phyloP scores from a whole-genome alignment of 495 filamentous ascomycete species.

The Evansstolkia leycettana region DNA sequence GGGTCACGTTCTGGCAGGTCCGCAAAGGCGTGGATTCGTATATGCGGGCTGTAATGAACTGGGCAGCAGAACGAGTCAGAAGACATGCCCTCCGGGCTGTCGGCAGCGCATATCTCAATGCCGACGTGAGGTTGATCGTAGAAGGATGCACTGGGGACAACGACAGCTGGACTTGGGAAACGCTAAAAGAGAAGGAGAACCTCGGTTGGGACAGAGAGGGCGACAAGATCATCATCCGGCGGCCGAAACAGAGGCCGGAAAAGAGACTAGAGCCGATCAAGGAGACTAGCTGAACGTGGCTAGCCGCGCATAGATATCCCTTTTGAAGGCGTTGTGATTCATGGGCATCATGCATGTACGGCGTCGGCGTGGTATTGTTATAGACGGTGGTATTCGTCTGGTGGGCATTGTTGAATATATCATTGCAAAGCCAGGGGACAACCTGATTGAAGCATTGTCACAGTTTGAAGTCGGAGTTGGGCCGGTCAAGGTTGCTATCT shows the following conservation, averaged over 20 bases:
- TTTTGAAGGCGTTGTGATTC: constrained; percentile 1
- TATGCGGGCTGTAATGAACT: constrained; percentile 64
- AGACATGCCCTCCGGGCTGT: constrained; percentile 71
- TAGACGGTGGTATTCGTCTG: background rate
- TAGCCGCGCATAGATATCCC: constrained; percentile 4
- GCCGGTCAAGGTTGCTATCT: constrained; percentile 53
- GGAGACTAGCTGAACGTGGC: constrained; percentile 5
- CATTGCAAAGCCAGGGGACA: too few species aligned
- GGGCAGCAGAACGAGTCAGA: constrained; percentile 57
- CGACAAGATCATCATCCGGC: constrained; percentile 58
- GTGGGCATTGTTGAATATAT: background rate
- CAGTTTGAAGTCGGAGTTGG: constrained; percentile 67
- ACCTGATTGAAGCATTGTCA: too few species aligned
- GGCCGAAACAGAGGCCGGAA: constrained; percentile 27
- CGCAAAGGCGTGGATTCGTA: constrained; percentile 64
- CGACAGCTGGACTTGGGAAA: constrained; percentile 60
- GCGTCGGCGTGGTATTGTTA: background rate
- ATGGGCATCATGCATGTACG: too few species aligned
- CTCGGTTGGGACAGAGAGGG: constrained; percentile 72
- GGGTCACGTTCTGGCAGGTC: constrained; percentile 62
- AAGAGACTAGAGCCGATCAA: constrained; percentile 11
- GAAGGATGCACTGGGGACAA: constrained; percentile 41
- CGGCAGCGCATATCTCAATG: constrained; percentile 65
- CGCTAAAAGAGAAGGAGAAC: constrained; percentile 47
- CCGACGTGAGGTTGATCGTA: constrained; percentile 42